Base-by-base conservation (phyloP, 1,284 basidiomycete genomes). In the Grifola frondosa region DNA sequence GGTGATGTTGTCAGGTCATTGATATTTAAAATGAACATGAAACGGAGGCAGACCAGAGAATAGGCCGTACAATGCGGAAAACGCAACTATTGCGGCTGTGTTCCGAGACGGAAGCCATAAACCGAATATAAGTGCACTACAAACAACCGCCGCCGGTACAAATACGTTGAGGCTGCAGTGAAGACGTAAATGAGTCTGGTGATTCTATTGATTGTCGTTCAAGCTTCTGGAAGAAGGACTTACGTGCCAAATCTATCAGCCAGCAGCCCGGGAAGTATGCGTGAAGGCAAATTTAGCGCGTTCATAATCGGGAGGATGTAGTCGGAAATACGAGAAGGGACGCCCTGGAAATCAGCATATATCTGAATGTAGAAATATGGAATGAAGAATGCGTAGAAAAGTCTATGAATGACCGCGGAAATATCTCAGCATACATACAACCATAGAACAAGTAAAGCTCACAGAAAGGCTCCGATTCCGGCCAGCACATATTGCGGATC, bases 331-430 rank as follows among this genome's bases (percentile, higher is more conserved):
- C 62, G 50, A 3, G 69, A 50, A 9, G 67, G 48, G 20, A 75
- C 60, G 22, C 48, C 50, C 24, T 56, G 49, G 60, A 59, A 44
- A 69, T 58, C 36, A 62, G 67, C 67, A 58, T 77, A 84, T 32
- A 73, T 67, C 23, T 76, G 70, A 40, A 85, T 74, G 64, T 78
- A 85, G 58, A 83, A 81, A 56, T 76, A 78, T 2, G 81, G 81
- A 22, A 76, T 77, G 62, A 82, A 85, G 7, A 84, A 61, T 20
- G 77, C 80, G 41, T 60, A 64, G 45, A 60, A 62, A 13, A 57
- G 44, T 23, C 60, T 63, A 34, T 19, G 26, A 22, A 42, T 19
- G 17, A 22, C 29, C 13, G 16, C 25, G 20, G 31, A 38, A 6
- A 6, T 9, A 19, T 22, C 4, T 23, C 22, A 26, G 33, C 13